Conservation (phyloP, 2,329 filamentous ascomycete genomes). For the Aspergillus persii region DNA sequence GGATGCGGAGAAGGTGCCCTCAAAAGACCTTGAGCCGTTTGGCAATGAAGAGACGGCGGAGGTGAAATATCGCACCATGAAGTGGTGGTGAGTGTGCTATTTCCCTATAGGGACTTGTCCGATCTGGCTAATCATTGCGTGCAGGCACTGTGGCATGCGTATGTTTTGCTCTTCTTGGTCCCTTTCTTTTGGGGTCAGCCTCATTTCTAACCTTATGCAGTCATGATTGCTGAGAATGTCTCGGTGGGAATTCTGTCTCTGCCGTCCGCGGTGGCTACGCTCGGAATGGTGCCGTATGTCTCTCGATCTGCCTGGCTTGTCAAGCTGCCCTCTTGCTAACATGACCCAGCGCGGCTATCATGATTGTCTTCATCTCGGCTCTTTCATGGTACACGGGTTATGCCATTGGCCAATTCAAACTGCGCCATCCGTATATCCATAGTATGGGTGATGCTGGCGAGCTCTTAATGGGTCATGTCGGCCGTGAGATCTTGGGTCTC, state of each 20-base stretch:
- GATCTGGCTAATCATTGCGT: not conserved
- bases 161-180: conserved; percentile 11
- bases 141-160: conserved; percentile 39
- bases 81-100: conserved; percentile 36
- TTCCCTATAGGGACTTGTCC: not conserved
- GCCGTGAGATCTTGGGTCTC: conserved; percentile 60
- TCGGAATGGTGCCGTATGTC: conserved; percentile 54
- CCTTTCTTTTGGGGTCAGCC: too few species aligned
- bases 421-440: conserved; percentile 57
- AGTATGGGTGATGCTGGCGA: conserved; percentile 67
- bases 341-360: conserved; percentile 46
- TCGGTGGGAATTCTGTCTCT: conserved; percentile 58
- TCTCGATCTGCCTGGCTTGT: not conserved
- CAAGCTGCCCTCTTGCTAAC: not conserved
- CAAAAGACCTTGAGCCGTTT: conserved; percentile 31
- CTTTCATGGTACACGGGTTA: conserved; percentile 60
- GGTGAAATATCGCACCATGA: conserved; percentile 52
- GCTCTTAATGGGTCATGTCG: conserved; percentile 60
- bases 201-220: conserved; percentile 22
- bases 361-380: conserved; percentile 53
- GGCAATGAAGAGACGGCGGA: conserved; percentile 39
- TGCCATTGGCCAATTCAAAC: conserved; percentile 59
- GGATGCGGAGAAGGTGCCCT: not conserved
- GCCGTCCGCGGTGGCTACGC: conserved; percentile 51
- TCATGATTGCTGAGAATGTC: conserved; percentile 60